A percentile compares a stretch with the other conserved stretches of the same genome.
These are phyloP conservation scores for Alternaria viburni DNA, from an alignment of 2,329 filamentous ascomycete species.

Conservation along the genomic window DNA sequence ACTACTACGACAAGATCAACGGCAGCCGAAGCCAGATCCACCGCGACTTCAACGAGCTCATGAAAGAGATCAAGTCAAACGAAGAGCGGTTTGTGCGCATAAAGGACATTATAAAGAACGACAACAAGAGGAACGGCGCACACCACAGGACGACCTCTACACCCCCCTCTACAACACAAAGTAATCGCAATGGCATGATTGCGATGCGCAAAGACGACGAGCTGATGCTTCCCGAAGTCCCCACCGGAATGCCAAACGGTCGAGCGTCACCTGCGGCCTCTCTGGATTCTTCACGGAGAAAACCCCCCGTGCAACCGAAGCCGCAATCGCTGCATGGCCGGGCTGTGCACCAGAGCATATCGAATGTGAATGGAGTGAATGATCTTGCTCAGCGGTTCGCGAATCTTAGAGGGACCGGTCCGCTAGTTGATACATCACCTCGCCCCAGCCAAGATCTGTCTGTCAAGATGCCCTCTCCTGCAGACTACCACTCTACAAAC, in stretches of 20 bases:
- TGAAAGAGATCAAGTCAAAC: constrained; percentile 42
- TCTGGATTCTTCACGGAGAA: constrained; percentile 31
- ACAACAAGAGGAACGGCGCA: constrained; percentile 65
- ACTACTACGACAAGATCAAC: constrained; percentile 69
- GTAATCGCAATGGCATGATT: constrained; percentile 24
- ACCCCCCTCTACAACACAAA: constrained; percentile 14
- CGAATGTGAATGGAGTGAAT: constrained; percentile 29
- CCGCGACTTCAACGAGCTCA: constrained; percentile 51
- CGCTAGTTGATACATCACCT: constrained; percentile 29
- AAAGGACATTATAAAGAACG: constrained; percentile 58
- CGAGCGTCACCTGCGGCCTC: constrained; percentile 25
- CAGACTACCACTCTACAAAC: constrained; percentile 42
- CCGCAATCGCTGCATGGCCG: constrained; percentile 71
- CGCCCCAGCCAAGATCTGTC: constrained; percentile 39
- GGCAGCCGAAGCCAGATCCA: constrained; percentile 58
- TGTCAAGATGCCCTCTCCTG: constrained; percentile 51
- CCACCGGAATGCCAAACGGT: constrained; percentile 24
- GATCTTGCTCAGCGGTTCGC: constrained; percentile 49
- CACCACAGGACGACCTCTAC: constrained; percentile 26
- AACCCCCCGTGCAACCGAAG: constrained; percentile 66
- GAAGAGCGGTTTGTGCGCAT: constrained; percentile 55
- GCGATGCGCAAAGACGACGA: constrained; percentile 34
- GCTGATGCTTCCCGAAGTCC: constrained; percentile 45
- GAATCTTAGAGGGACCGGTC: constrained; percentile 36
- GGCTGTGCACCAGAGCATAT: constrained; percentile 52